phyloP scores from a whole-genome alignment of 192 early-diverging fungal genomes.

The Polychytrium aggregatum region DNA sequence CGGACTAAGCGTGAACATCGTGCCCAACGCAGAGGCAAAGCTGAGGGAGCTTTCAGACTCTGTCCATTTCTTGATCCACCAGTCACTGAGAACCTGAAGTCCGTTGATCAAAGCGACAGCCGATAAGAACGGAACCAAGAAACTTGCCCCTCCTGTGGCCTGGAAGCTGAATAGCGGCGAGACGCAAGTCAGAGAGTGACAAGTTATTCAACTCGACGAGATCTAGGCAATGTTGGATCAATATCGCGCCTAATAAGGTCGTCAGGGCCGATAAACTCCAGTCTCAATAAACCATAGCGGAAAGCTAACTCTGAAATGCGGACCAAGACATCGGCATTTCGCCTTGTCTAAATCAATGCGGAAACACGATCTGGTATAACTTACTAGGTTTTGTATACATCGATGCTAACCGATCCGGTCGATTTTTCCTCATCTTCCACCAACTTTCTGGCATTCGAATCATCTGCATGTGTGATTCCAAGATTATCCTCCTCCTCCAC shows the following conservation, averaged over 20 bases:
- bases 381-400: conserved; percentile 31
- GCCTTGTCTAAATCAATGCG: too few relatives aligned
- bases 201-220: too few relatives aligned
- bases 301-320: too few relatives aligned
- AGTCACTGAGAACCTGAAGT: conserved; percentile 17
- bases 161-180: conserved; percentile 6
- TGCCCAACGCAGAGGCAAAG: not conserved
- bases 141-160: conserved; percentile 16
- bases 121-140: conserved; percentile 1
- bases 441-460: conserved; percentile 24
- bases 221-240: too few relatives aligned
- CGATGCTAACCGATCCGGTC: conserved; percentile 18
- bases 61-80: conserved; percentile 31
- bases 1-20: not conserved
- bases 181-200: conserved; percentile 1
- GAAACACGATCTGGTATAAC: too few relatives aligned
- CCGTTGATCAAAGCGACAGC: conserved; percentile 1
- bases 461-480: too few relatives aligned
- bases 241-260: not conserved
- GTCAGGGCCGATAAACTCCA: not conserved
- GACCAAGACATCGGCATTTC: too few relatives aligned
- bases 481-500: not conserved
- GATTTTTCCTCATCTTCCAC: conserved; percentile 29
- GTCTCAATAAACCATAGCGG: too few relatives aligned
- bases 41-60: conserved; percentile 1